These are phyloP conservation scores for Coniochaeta hoffmannii DNA, from an alignment of 2,329 filamentous ascomycete genomes.

Conservation along the genomic window DNA sequence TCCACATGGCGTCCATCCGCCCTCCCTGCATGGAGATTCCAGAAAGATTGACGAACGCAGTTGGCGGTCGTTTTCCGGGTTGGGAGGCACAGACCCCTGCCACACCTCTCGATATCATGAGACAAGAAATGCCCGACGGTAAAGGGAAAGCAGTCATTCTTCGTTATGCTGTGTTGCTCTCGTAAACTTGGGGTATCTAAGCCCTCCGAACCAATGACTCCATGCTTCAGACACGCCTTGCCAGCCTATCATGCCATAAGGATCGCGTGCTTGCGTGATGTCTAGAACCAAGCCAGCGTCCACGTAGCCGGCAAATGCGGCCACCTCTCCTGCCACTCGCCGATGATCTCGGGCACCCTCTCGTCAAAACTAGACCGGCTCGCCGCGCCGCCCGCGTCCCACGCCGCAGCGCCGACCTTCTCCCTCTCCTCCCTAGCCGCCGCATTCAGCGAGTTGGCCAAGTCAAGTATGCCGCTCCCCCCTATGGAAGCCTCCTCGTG, in stretches of 20 bases:
- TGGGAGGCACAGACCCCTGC: neutral
- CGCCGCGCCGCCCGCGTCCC: constrained; percentile 61
- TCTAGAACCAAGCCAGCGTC: constrained; percentile 92
- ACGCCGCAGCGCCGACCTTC: constrained; percentile 53
- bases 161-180: neutral
- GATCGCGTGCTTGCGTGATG: no score
- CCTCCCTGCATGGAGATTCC: neutral
- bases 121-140: neutral
- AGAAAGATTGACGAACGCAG: neutral
- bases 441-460: constrained; percentile 77
- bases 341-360: constrained; percentile 83
- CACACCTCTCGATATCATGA: neutral
- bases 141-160: neutral
- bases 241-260: no score
- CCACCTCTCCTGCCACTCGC: constrained; percentile 91
- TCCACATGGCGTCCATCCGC: neutral
- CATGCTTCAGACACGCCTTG: neutral
- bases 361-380: constrained; percentile 81
- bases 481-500: constrained; percentile 92
- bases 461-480: constrained; percentile 83
- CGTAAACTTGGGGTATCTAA: neutral
- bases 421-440: constrained; percentile 72
- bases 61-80: neutral
- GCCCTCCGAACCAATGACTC: neutral
- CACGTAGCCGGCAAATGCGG: constrained; percentile 84